Conservation (phyloP, 176 grass and related monocot species). For the Eragrostis nindensis region DNA sequence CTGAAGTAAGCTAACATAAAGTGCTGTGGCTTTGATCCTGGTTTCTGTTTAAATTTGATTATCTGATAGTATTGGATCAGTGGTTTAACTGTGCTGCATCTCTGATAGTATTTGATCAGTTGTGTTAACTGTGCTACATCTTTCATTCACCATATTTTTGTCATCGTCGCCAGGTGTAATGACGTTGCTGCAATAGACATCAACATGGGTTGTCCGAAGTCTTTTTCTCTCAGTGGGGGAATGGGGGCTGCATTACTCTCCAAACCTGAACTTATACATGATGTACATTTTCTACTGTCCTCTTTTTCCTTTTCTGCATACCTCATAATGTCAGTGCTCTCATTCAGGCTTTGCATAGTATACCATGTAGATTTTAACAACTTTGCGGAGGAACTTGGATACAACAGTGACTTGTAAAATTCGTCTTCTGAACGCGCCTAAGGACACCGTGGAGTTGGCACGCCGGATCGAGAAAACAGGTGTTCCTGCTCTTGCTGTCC, state of each 20-base stretch:
- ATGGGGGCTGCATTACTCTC: slow-evolving; percentile 98
- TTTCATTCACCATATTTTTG: slow-evolving; percentile 27
- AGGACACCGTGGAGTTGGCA: slow-evolving; percentile 85
- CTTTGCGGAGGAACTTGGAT: slow-evolving; percentile 79
- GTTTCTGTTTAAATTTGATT: slow-evolving; percentile 2
- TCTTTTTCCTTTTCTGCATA: slow-evolving; percentile 21
- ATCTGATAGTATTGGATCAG: slow-evolving; percentile 4
- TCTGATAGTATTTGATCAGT: slow-evolving; percentile 1
- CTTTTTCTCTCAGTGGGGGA: slow-evolving; percentile 91
- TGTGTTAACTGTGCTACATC: slow-evolving; percentile 24
- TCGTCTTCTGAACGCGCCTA: slow-evolving; percentile 69
- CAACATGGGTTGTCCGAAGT: slow-evolving; percentile 95
- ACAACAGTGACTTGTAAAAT: slow-evolving; percentile 91
- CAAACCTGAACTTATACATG: slow-evolving; percentile 98
- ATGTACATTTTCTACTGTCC: slow-evolving; percentile 59
- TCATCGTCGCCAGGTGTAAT: slow-evolving; percentile 58
- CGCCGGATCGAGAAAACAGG: slow-evolving; percentile 89
- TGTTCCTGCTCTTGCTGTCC: slow-evolving; percentile 85
- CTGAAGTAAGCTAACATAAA: slow-evolving; percentile 27
- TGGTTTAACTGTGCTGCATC: slow-evolving; percentile 20
- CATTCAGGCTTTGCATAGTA: slow-evolving; percentile 42
- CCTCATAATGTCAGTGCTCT: slow-evolving; percentile 20
- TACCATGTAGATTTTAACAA: slow-evolving; percentile 88
- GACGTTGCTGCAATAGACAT: slow-evolving; percentile 95
- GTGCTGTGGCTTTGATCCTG: background rate